phyloP scores from a whole-genome alignment of 192 early-diverging fungal species.

The Lobosporangium transversale region DNA sequence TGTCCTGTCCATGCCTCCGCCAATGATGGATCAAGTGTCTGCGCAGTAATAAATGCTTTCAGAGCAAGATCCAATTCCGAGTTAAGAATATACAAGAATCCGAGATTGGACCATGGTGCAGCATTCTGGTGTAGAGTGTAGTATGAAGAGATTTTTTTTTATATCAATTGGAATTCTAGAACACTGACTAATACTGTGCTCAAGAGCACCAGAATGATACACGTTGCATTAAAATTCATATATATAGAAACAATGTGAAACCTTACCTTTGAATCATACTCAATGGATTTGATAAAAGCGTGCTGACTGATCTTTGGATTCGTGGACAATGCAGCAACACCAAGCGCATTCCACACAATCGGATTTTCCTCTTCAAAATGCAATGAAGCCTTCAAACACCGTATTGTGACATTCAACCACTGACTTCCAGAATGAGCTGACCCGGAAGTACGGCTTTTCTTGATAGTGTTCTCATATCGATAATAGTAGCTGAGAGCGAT shows the following conservation, averaged over 20 bases:
- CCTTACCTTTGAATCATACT: conserved; percentile 72
- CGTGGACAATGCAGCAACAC: conserved; percentile 63
- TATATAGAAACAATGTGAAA: neutral
- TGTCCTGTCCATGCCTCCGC: conserved; percentile 87
- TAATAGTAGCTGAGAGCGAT: conserved; percentile 61
- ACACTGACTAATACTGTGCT: neutral
- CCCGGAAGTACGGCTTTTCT: neutral
- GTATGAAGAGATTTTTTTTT: conserved; percentile 1
- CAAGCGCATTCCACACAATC: conserved; percentile 78
- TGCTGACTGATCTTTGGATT: conserved; percentile 79
- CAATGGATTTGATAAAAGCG: conserved; percentile 83
- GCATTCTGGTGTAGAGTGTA: conserved; percentile 52
- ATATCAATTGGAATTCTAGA: too few relatives aligned
- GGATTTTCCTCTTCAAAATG: conserved; percentile 67
- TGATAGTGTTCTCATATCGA: conserved; percentile 34
- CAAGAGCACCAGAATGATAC: neutral
- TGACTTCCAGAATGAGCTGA: neutral
- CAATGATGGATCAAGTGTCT: conserved; percentile 82
- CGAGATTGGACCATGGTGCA: conserved; percentile 84
- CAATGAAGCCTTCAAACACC: conserved; percentile 66
- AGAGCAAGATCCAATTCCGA: conserved; percentile 80
- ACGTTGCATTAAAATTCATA: neutral
- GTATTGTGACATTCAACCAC: conserved; percentile 52
- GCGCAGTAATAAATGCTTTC: conserved; percentile 75
- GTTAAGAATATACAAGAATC: conserved; percentile 77